phyloP scores from a whole-genome alignment of 176 grass and related monocot species.

The Eragrostis curvula region DNA sequence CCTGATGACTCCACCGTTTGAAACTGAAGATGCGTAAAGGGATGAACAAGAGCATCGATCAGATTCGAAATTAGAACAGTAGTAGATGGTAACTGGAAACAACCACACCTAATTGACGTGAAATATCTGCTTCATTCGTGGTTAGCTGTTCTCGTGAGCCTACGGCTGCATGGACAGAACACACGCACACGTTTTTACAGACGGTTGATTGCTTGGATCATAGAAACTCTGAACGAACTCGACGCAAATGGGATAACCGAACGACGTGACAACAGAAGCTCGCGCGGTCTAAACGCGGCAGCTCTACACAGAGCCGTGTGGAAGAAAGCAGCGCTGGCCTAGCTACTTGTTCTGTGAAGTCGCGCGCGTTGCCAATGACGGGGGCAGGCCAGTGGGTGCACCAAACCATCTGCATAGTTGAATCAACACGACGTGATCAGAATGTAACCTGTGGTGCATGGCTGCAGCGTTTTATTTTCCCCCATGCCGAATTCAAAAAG shows the following conservation, averaged over 20 bases:
- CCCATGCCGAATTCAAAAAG: conserved; percentile 11
- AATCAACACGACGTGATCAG: not conserved
- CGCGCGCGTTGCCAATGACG: conserved; percentile 9
- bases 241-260: not conserved
- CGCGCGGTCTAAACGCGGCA: not conserved
- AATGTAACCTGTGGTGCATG: not conserved
- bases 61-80: not conserved
- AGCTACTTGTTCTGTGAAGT: not conserved
- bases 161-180: not conserved
- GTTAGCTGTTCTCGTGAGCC: not conserved
- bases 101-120: not conserved
- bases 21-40: conserved; percentile 23
- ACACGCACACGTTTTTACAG: not conserved
- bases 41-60: not conserved
- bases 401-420: conserved; percentile 61
- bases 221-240: not conserved
- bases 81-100: not conserved
- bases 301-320: conserved; percentile 20
- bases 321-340: conserved; percentile 15
- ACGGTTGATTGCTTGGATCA: not conserved
- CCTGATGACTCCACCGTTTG: not conserved
- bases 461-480: not conserved
- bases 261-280: not conserved
- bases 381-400: conserved; percentile 64
- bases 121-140: not conserved